Base-by-base conservation (phyloP, 805 yeast genomes). In the Candida khao-thaluensis region DNA sequence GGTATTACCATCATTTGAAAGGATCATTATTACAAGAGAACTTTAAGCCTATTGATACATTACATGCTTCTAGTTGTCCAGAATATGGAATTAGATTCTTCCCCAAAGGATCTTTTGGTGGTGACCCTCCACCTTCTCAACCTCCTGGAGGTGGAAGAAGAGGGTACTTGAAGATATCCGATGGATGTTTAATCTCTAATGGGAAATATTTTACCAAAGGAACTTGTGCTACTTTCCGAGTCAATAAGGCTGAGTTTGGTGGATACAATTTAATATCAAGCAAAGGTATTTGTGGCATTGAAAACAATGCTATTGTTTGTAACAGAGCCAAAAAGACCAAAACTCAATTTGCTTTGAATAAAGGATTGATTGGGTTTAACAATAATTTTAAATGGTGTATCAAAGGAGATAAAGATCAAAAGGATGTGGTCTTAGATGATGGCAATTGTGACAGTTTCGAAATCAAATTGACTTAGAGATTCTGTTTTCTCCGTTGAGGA, bases 151-250 rank as follows among this genome's bases (percentile, higher is more conserved):
- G 17, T 20, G 40, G 38, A 3, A 27, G 14, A 12, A 40, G 37
- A 23, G 48, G 46, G 2, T 47, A 28, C 22, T 34, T 47, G 23
- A 44, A 44, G 24, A 30, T 44, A 1, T 25, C 37, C 2, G 22
- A 47, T 22, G 96, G 95, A 7, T 87, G 96, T 61, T 64, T 91
- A 42, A 91, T 90, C 53, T 77, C 85, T 44, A 85, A 78, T 53
- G 99, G 99, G 3, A 75, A 79, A 48, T 90, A 95, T 93, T 86
- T 82, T 62, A 56, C 74, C 4, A 69, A 72, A 12, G 96, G 96
- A 1, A 78, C 93, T 0, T 91, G 97, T 60, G 98, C 96, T 4
- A 79, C 83, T 4, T 90, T 72, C 62, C 71, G 71, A 17, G 51
- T 85, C 17, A 37, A 43, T 11, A 72, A 79, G 38, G 77, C 83